Conservation (phyloP, 2,329 filamentous ascomycete species). For the Hypoxylon sp. region DNA sequence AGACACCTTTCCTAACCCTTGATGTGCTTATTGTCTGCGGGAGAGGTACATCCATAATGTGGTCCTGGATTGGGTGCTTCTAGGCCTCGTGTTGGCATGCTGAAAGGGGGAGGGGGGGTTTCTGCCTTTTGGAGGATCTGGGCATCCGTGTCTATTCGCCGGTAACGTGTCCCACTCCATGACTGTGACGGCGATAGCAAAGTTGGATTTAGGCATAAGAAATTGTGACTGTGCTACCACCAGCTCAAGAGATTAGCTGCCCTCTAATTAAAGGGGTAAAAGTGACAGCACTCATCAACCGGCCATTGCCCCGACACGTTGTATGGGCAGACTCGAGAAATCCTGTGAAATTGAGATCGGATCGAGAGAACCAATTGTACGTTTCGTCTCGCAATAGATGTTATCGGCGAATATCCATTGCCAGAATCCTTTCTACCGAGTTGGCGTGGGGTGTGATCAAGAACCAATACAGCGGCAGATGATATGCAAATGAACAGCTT, state of each 20-base stretch:
- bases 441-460: slow-evolving; percentile 26
- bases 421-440: background rate
- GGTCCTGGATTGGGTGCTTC: slow-evolving; percentile 5
- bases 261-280: slow-evolving; percentile 17
- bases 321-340: background rate
- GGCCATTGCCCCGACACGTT: background rate
- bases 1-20: background rate
- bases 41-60: background rate
- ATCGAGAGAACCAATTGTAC: background rate
- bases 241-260: background rate
- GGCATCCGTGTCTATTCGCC: slow-evolving; percentile 21
- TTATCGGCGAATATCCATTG: slow-evolving; percentile 7
- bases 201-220: slow-evolving; percentile 24
- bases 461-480: slow-evolving; percentile 24
- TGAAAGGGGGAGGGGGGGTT: slow-evolving; percentile 5
- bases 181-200: slow-evolving; percentile 20
- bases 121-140: slow-evolving; percentile 12
- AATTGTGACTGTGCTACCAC: background rate
- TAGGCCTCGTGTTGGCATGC: slow-evolving; percentile 9
- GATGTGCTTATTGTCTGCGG: slow-evolving; percentile 3
- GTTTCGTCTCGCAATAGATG: background rate
- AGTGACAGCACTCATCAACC: background rate
- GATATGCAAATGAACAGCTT: slow-evolving; percentile 4
- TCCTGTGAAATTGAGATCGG: background rate
- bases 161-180: slow-evolving; percentile 28